A percentile compares a stretch with the other conserved stretches of the same genome.
These are phyloP conservation scores for Populus euphratica DNA, from an alignment of 345 rosid species.

Conservation along the genomic window DNA sequence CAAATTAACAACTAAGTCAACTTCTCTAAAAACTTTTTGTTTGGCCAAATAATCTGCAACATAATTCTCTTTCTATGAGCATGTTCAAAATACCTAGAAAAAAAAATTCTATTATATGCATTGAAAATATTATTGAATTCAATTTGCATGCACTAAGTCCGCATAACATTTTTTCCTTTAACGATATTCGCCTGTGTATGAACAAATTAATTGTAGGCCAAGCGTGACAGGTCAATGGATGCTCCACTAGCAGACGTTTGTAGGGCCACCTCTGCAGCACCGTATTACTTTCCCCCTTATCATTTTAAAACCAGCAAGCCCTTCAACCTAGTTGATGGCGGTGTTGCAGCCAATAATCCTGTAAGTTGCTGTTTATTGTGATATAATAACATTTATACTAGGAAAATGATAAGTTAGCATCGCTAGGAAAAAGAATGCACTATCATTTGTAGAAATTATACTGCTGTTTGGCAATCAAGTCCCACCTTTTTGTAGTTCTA, in stretches of 20 bases:
- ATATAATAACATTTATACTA: background rate
- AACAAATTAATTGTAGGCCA: background rate
- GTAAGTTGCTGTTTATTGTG: too few relatives aligned
- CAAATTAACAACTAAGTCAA: too few relatives aligned
- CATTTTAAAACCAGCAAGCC: slow-evolving; percentile 8
- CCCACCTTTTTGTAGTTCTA: background rate
- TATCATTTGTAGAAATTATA: too few relatives aligned
- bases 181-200: background rate
- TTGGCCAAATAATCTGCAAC: too few relatives aligned
- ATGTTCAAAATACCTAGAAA: too few relatives aligned
- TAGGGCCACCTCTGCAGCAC: slow-evolving; percentile 19
- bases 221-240: background rate
- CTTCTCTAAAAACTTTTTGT: too few relatives aligned
- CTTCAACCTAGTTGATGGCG: slow-evolving; percentile 22
- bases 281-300: slow-evolving; percentile 16
- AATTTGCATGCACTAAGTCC: background rate
- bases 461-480: too few relatives aligned
- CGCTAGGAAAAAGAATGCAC: too few relatives aligned
- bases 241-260: slow-evolving; percentile 11
- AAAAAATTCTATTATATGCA: background rate
- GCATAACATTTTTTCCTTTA: background rate
- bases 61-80: too few relatives aligned
- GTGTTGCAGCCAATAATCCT: slow-evolving; percentile 13
- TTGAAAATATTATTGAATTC: background rate
- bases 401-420: background rate